Evolutionary conservation across 1,284 basidiomycete genomes (phyloP), one percentile per base, ranked within the genome.

Genomic region (Austroboletus sp.): DNA sequence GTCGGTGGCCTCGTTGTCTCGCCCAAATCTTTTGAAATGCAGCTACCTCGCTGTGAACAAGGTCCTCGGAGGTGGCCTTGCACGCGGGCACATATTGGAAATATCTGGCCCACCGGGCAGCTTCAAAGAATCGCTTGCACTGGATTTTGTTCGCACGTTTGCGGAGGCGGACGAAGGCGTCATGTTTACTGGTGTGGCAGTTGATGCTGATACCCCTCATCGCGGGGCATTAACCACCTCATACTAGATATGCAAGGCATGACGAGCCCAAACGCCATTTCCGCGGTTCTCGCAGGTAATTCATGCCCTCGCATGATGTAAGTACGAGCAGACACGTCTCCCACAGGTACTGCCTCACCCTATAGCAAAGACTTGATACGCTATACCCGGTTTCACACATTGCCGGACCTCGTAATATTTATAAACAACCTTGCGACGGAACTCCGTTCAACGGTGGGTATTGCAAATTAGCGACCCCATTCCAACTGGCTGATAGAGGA

Each of bases 101-200:
- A 66, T 87, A 55, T 83, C 81, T 37, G 84, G 85, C 1, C 80
- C 84, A 30, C 85, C 85, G 1, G 85, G 85, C 34, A 74, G 75
- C 39, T 72, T 74, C 10, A 86, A 83, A 55, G 81, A 82, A 49
- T 55, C 55, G 3, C 54, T 84, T 3, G 73, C 75, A 3, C 59
- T 74, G 9, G 69, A 72, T 44, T 69, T 83, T 40, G 70, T 74
- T 13, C 58, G 63, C 31, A 69, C 63, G 5, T 78, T 79, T 48
- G 62, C 75, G 4, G 61, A 72, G 46, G 58, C 63, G 9, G 66
- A 66, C 0, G 70, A 78, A 37, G 70, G 72, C 27, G 72, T 81
- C 9, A 60, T 87, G 17, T 80, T 85, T 52, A 66, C 82, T 51
- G 85, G 84, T 85, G 62, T 60, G 71, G 44, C 38, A 34, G 36